phyloP scores from a whole-genome alignment of 495 filamentous ascomycete genomes.

The Neurospora intermedia region DNA sequence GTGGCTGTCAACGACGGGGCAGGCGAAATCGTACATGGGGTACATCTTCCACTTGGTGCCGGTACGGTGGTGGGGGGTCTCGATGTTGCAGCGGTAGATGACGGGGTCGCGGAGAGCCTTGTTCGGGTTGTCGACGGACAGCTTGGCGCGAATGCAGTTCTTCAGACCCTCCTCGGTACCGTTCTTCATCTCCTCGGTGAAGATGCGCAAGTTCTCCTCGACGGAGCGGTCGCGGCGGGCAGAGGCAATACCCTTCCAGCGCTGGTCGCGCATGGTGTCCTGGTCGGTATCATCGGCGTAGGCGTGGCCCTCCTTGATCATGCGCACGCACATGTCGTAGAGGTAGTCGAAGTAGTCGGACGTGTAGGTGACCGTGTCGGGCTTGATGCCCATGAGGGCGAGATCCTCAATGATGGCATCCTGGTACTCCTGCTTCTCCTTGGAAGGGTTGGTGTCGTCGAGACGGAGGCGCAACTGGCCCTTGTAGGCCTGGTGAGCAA shows the following conservation, averaged over 20 bases:
- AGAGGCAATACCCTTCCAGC: slow-evolving; percentile 65
- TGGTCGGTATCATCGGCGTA: slow-evolving; percentile 87
- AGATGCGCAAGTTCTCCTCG: slow-evolving; percentile 68
- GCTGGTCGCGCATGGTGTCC: slow-evolving; percentile 71
- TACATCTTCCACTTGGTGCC: slow-evolving; percentile 89
- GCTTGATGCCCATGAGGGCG: slow-evolving; percentile 73
- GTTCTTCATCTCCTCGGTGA: slow-evolving; percentile 76
- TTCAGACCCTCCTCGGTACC: slow-evolving; percentile 62
- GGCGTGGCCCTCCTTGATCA: slow-evolving; percentile 77
- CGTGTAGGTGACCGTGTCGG: slow-evolving; percentile 68
- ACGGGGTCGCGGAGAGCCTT: slow-evolving; percentile 85
- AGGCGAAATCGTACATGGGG: slow-evolving; percentile 91
- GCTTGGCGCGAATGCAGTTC: slow-evolving; percentile 85
- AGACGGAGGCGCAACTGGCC: slow-evolving; percentile 76
- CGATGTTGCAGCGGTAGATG: slow-evolving; percentile 80
- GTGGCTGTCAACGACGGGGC: slow-evolving; percentile 79
- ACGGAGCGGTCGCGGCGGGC: slow-evolving; percentile 62
- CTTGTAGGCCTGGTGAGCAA: slow-evolving; percentile 79
- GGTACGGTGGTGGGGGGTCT: slow-evolving; percentile 76
- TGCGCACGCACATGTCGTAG: slow-evolving; percentile 61
- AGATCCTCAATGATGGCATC: slow-evolving; percentile 83
- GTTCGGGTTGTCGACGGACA: slow-evolving; percentile 72
- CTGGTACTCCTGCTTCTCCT: slow-evolving; percentile 88
- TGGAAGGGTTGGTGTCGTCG: slow-evolving; percentile 88
- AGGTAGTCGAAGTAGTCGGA: slow-evolving; percentile 87